Conservation (phyloP, 2,329 filamentous ascomycete genomes). For the Paecilomyces niveus region DNA sequence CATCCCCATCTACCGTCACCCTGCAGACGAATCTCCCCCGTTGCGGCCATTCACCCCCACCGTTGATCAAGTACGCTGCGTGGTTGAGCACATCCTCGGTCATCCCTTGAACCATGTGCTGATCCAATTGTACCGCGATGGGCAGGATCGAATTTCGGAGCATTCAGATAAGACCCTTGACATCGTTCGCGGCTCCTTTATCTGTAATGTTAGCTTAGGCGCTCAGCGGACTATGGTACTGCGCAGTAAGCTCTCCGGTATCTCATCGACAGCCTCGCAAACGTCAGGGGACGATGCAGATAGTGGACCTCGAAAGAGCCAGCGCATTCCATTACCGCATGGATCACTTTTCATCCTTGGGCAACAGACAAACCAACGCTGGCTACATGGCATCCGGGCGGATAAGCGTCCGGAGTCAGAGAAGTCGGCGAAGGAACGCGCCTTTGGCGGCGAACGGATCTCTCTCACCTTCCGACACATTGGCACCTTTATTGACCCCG, state of each 20-base stretch:
- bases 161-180: conserved; percentile 97
- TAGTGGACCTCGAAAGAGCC: conserved; percentile 46
- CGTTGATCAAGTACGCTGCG: conserved; percentile 60
- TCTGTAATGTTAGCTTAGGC: conserved; percentile 91
- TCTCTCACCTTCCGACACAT: conserved; percentile 88
- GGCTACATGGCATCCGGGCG: conserved; percentile 85
- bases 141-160: conserved; percentile 87
- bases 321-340: conserved; percentile 71
- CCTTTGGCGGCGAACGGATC: conserved; percentile 70
- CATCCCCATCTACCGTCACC: conserved; percentile 90
- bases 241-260: conserved; percentile 56
- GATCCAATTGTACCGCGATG: conserved; percentile 86
- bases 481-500: conserved; percentile 68
- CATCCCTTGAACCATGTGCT: conserved; percentile 85
- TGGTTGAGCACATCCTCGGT: conserved; percentile 64
- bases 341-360: conserved; percentile 85
- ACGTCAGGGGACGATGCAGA: conserved; percentile 8
- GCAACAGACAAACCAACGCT: conserved; percentile 70
- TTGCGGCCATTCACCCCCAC: conserved; percentile 67
- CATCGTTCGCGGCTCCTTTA: conserved; percentile 70
- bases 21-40: conserved; percentile 77
- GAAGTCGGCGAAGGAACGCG: conserved; percentile 63
- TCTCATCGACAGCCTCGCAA: conserved; percentile 7
- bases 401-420: conserved; percentile 68
- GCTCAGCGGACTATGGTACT: conserved; percentile 86